Percentiles rank a stretch among this genome's conserved stretches.
Conservation (phyloP, 1,284 basidiomycete species). For the Irpex rosettiformis region DNA sequence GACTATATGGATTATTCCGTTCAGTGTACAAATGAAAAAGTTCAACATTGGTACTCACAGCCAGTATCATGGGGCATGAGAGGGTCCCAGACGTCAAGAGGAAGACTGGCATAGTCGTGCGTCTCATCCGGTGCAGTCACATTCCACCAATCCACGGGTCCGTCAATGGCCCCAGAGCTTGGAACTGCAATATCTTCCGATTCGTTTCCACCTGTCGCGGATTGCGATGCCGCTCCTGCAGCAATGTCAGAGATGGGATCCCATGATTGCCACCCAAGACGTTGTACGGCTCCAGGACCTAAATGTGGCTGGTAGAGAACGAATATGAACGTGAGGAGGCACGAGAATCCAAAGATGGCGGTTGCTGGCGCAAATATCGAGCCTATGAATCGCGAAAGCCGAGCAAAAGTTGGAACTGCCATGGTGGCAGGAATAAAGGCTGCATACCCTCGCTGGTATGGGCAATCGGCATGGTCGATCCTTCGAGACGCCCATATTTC, state of each 20-base stretch:
- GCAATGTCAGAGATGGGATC: constrained; percentile 46
- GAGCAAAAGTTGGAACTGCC: constrained; percentile 25
- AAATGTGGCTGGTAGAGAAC: constrained; percentile 71
- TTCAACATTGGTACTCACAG: constrained; percentile 38
- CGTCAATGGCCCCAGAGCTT: constrained; percentile 11
- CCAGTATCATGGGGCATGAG: constrained; percentile 81
- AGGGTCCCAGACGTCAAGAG: constrained; percentile 80
- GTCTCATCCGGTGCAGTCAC: constrained; percentile 32
- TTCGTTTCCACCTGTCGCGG: constrained; percentile 1
- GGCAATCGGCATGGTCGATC: background rate
- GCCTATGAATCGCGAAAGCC: constrained; percentile 38
- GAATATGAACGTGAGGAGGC: constrained; percentile 71
- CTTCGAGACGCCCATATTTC: no score
- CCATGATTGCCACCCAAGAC: constrained; percentile 92
- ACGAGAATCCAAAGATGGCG: constrained; percentile 61
- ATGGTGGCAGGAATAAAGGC: constrained; percentile 16
- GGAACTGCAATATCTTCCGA: constrained; percentile 12
- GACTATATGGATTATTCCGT: constrained; percentile 38
- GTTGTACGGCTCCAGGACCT: constrained; percentile 68
- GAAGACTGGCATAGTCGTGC: constrained; percentile 56
- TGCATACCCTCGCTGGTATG: no score
- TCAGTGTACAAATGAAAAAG: constrained; percentile 13
- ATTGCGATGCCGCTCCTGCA: background rate
- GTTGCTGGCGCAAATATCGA: constrained; percentile 56
- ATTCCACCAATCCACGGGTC: constrained; percentile 73